phyloP scores from a whole-genome alignment of 768 basidiomycete genomes.

The Pulveroboletus sp. region DNA sequence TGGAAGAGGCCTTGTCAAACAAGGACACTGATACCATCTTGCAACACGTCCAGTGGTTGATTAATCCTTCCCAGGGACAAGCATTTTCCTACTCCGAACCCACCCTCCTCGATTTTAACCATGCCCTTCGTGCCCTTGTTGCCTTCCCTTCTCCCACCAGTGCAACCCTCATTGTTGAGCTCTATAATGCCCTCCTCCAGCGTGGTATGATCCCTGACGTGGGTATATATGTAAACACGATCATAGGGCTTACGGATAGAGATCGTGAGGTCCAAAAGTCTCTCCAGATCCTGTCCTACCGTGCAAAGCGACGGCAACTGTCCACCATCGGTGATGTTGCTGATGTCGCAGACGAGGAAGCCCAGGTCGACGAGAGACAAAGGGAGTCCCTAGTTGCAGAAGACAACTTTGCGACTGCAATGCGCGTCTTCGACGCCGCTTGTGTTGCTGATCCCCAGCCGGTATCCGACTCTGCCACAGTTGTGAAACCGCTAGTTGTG shows the following conservation, averaged over 20 bases:
- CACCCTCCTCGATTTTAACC: conserved; percentile 54
- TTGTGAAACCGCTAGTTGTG: conserved; percentile 2
- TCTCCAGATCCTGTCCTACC: conserved; percentile 40
- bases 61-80: conserved; percentile 33
- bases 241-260: conserved; percentile 58
- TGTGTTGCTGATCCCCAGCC: conserved; percentile 29
- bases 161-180: conserved; percentile 54
- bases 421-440: conserved; percentile 67
- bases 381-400: conserved; percentile 50
- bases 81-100: conserved; percentile 27
- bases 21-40: conserved; percentile 7
- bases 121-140: conserved; percentile 47
- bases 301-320: conserved; percentile 33
- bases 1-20: conserved; percentile 18
- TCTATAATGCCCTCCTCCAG: conserved; percentile 70
- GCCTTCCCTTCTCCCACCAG: conserved; percentile 37
- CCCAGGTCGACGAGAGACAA: conserved; percentile 27
- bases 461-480: conserved; percentile 8
- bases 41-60: conserved; percentile 25
- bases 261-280: conserved; percentile 57
- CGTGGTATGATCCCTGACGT: conserved; percentile 57
- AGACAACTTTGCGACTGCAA: conserved; percentile 64
- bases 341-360: conserved; percentile 9
- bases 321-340: conserved; percentile 1
- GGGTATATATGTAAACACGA: conserved; percentile 56